Percentiles rank a stretch among this genome's conserved stretches.
Conservation (phyloP, 768 basidiomycete species). For the Kwoniella sp. region DNA sequence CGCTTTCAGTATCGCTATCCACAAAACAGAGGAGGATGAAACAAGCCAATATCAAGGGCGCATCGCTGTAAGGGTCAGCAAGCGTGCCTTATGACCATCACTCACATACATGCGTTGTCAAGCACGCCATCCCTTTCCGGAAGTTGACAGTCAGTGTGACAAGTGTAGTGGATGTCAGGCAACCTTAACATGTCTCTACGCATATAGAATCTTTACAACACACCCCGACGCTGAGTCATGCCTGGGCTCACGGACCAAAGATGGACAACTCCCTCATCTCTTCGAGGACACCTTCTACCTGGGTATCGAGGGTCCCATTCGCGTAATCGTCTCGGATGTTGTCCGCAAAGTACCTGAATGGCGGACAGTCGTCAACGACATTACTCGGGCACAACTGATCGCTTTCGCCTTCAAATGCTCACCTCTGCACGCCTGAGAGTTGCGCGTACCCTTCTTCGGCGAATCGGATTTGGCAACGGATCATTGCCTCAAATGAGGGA, state of each 20-base stretch:
- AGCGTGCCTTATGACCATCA: too few species aligned
- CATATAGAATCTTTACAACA: background rate
- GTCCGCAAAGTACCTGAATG: constrained; percentile 74
- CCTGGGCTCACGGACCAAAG: constrained; percentile 60
- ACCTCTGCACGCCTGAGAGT: constrained; percentile 88
- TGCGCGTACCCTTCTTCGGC: constrained; percentile 98
- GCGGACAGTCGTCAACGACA: background rate
- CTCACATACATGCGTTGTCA: too few species aligned
- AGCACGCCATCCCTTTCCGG: too few species aligned
- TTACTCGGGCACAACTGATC: constrained; percentile 1
- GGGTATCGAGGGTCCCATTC: constrained; percentile 88
- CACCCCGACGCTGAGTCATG: background rate
- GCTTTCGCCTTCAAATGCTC: too few species aligned
- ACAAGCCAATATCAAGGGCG: too few species aligned
- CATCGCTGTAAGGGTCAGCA: too few species aligned
- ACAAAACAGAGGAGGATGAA: too few species aligned
- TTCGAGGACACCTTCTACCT: constrained; percentile 94
- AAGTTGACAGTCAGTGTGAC: too few species aligned
- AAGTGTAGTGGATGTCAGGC: too few species aligned
- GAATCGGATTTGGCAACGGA: constrained; percentile 90
- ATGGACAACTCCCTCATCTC: constrained; percentile 96
- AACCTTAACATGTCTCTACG: too few species aligned
- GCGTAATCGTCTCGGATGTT: constrained; percentile 94
- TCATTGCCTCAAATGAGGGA: constrained; percentile 96
- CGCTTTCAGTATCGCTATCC: too few species aligned